phyloP scores from a whole-genome alignment of 1,284 basidiomycete genomes.

The Boletus sp. region DNA sequence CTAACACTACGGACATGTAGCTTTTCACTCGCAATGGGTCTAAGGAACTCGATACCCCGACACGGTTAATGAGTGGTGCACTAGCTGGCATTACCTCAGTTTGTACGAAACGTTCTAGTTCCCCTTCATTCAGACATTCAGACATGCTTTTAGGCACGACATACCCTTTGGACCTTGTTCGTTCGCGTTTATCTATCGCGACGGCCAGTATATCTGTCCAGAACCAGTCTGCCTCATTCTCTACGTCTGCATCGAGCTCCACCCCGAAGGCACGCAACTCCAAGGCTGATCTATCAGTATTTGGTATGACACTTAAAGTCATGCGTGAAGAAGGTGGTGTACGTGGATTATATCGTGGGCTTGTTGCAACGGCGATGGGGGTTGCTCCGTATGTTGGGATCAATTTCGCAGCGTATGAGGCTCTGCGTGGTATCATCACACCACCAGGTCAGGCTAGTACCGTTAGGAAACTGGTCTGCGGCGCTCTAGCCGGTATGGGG shows the following conservation, averaged over 20 bases:
- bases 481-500: slow-evolving; percentile 66
- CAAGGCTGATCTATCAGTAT: slow-evolving; percentile 66
- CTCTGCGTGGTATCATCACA: slow-evolving; percentile 65
- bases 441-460: slow-evolving; percentile 70
- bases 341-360: slow-evolving; percentile 81
- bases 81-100: slow-evolving; percentile 90
- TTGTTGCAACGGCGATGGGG: slow-evolving; percentile 84
- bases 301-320: slow-evolving; percentile 87
- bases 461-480: slow-evolving; percentile 65
- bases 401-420: slow-evolving; percentile 80
- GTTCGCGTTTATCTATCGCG: slow-evolving; percentile 89
- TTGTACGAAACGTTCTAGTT: slow-evolving; percentile 43
- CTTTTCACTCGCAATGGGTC: slow-evolving; percentile 66
- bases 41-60: slow-evolving; percentile 77
- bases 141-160: slow-evolving; percentile 60
- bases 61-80: slow-evolving; percentile 79
- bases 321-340: slow-evolving; percentile 89
- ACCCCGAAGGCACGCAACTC: slow-evolving; percentile 37
- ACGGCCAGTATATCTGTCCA: slow-evolving; percentile 64
- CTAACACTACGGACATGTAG: slow-evolving; percentile 40
- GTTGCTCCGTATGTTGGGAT: slow-evolving; percentile 92
- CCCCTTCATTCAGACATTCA: slow-evolving; percentile 18
- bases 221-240: slow-evolving; percentile 34
- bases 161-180: slow-evolving; percentile 90
- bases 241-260: slow-evolving; percentile 50